Percentiles rank a stretch among this genome's conserved stretches.
Conservation (phyloP, 345 rosid species). For the Corchorus capsularis region DNA sequence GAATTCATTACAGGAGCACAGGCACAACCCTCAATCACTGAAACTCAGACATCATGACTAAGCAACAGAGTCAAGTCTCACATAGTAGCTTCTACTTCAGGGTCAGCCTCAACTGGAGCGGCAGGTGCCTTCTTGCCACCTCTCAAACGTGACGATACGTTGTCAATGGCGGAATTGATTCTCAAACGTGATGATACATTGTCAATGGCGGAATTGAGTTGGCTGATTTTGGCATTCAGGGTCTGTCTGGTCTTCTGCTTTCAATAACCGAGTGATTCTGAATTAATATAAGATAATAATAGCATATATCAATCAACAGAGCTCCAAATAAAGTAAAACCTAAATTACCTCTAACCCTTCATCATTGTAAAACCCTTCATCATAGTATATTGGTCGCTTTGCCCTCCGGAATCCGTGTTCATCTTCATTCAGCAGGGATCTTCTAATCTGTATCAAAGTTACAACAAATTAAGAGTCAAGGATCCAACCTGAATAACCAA, state of each 20-base stretch:
- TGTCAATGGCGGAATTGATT: slow-evolving; percentile 64
- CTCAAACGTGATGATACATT: slow-evolving; percentile 81
- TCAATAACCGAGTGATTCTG: slow-evolving; percentile 4
- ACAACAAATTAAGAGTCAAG: slow-evolving; percentile 6
- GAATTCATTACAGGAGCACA: neutral
- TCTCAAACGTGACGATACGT: slow-evolving; percentile 81
- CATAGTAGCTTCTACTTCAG: slow-evolving; percentile 69
- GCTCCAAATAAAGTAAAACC: neutral
- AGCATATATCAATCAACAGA: neutral
- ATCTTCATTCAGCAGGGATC: slow-evolving; percentile 72
- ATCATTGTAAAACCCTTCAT: slow-evolving; percentile 88
- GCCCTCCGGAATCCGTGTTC: slow-evolving; percentile 78
- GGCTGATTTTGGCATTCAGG: slow-evolving; percentile 77
- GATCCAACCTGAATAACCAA: slow-evolving; percentile 9
- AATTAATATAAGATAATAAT: neutral
- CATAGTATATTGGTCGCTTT: slow-evolving; percentile 72
- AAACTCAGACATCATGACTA: neutral
- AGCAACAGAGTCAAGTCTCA: slow-evolving; percentile 25
- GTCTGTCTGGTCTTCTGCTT: slow-evolving; percentile 86
- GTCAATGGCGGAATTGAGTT: slow-evolving; percentile 91
- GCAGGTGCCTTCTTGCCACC: slow-evolving; percentile 54
- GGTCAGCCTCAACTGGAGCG: slow-evolving; percentile 53
- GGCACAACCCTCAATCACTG: neutral
- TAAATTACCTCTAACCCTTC: slow-evolving; percentile 78
- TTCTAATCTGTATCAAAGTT: slow-evolving; percentile 59